phyloP scores from a whole-genome alignment of 2,329 filamentous ascomycete species.

The Penicillium sp. region DNA sequence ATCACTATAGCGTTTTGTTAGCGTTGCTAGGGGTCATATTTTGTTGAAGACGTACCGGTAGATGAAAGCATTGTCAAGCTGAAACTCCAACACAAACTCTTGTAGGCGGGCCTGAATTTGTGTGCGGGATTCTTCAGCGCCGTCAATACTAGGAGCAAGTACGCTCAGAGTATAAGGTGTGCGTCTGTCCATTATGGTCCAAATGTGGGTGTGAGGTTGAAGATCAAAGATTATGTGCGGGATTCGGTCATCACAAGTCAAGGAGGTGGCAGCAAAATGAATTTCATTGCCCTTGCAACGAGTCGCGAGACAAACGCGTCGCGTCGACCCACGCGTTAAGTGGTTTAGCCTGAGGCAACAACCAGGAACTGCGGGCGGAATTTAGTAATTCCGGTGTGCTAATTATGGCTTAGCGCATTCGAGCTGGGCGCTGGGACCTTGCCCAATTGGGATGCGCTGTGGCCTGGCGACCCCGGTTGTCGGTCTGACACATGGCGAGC shows the following conservation, averaged over 20 bases:
- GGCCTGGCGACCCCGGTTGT: slow-evolving; percentile 31
- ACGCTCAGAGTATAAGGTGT: slow-evolving; percentile 86
- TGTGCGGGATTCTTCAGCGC: slow-evolving; percentile 70
- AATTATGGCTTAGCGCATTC: slow-evolving; percentile 18
- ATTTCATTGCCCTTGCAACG: slow-evolving; percentile 37
- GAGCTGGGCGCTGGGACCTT: slow-evolving; percentile 26
- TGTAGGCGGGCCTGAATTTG: slow-evolving; percentile 80
- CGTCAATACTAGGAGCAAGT: slow-evolving; percentile 70
- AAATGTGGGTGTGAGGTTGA: slow-evolving; percentile 16
- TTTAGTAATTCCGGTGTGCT: slow-evolving; percentile 11
- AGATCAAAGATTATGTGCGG: slow-evolving; percentile 17
- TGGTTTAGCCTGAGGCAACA: slow-evolving; percentile 32
- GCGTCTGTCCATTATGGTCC: slow-evolving; percentile 75
- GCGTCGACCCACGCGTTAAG: slow-evolving; percentile 47
- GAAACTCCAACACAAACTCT: slow-evolving; percentile 90
- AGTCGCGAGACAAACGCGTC: slow-evolving; percentile 39
- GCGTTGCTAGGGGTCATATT: background rate
- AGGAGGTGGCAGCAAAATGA: slow-evolving; percentile 24
- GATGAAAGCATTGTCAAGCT: slow-evolving; percentile 91
- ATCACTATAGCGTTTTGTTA: slow-evolving; percentile 63
- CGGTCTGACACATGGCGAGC: slow-evolving; percentile 19
- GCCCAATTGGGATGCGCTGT: slow-evolving; percentile 33
- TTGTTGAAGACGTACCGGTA: slow-evolving; percentile 68
- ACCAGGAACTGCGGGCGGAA: slow-evolving; percentile 20
- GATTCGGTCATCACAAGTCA: slow-evolving; percentile 17